A percentile compares a stretch with the other conserved stretches of the same genome.
phyloP scores from a whole-genome alignment of 148 eudicot genomes.

The Silene uniflora region DNA sequence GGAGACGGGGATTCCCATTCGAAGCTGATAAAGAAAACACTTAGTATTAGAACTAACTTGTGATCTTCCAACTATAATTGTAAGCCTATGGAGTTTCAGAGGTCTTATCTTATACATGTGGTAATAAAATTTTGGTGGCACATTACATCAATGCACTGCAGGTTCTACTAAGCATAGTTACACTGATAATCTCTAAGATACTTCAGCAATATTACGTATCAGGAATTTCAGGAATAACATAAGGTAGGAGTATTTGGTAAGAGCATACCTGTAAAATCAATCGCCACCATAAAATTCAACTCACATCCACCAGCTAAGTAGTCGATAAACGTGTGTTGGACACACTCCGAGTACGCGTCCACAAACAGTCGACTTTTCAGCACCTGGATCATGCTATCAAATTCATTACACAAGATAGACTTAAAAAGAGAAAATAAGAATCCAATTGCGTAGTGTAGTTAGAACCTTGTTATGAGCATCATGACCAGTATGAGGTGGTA shows the following conservation, averaged over 20 bases:
- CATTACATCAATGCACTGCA: background rate
- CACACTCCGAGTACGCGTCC: constrained; percentile 70
- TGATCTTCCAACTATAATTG: constrained; percentile 8
- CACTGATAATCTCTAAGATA: background rate
- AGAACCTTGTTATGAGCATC: constrained; percentile 69
- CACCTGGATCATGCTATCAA: constrained; percentile 41
- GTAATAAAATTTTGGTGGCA: constrained; percentile 10
- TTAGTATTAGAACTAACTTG: constrained; percentile 15
- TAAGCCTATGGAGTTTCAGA: constrained; percentile 3
- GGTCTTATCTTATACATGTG: constrained; percentile 10
- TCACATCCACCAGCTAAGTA: constrained; percentile 83
- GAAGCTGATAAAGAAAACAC: constrained; percentile 67
- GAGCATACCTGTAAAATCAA: constrained; percentile 88
- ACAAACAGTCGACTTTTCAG: constrained; percentile 81
- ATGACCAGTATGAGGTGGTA: constrained; percentile 53
- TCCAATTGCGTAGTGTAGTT: constrained; percentile 9
- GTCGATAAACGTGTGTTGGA: constrained; percentile 82
- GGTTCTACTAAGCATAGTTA: background rate
- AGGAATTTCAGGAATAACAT: background rate
- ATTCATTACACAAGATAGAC: constrained; percentile 21
- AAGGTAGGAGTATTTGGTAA: background rate
- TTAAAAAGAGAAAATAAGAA: constrained; percentile 7
- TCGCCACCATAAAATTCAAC: constrained; percentile 96
- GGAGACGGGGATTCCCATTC: constrained; percentile 98
- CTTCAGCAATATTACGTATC: background rate